Base-by-base conservation (phyloP, 2,329 filamentous ascomycete genomes). In the Drechslerella dactyloides region DNA sequence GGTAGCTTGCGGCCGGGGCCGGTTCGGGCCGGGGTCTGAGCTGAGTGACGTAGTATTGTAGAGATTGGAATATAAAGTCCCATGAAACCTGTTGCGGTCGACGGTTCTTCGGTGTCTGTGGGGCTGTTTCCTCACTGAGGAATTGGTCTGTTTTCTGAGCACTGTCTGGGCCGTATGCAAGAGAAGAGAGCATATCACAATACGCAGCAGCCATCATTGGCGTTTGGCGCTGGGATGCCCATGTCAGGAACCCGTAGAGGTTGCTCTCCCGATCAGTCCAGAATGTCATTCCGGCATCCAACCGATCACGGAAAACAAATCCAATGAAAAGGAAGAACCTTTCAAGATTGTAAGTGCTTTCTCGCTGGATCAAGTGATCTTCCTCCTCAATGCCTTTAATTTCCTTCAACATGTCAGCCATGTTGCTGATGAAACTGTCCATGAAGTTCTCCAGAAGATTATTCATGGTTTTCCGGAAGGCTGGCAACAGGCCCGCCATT, bases 141-240 rank as follows among this genome's bases (percentile, higher is more conserved):
- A 99, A 99, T 55, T 88, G 87, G 78, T 99, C 93, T 0, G 93
- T 91, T 15, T 90, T 85, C 60, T 89, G 88, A 27, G 94, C 93
- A 76, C 91, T 94, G 59, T 90, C 86, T 60, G 91, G 86, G 58
- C 91, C 91, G 57, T 89, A 87, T 0, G 94, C 91, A 53, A 99
- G 88, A 0, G 93, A 89, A 77, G 92, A 90, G 15, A 99, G 83
- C 87, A 99, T 93, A 78, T 97, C 93, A 79, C 94, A 99, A 76
- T 97, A 99, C 11, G 93, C 93, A 73, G 91, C 94, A 69, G 96
- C 93, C 23, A 96, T 85, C n/a, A 94, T 94, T 0, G 96, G 97
- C 0, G 96, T 96, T 72, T 96, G 92, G 76, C 94, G 85, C 75
- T 91, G 89, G 2, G 94, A 96, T n/a, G 93, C 90, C 94, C 94